Percentiles rank a stretch among this genome's conserved stretches.
Evolutionary conservation across 2,329 filamentous ascomycete genomes (phyloP).

Genomic region (Akanthomyces dipterigenus): DNA sequence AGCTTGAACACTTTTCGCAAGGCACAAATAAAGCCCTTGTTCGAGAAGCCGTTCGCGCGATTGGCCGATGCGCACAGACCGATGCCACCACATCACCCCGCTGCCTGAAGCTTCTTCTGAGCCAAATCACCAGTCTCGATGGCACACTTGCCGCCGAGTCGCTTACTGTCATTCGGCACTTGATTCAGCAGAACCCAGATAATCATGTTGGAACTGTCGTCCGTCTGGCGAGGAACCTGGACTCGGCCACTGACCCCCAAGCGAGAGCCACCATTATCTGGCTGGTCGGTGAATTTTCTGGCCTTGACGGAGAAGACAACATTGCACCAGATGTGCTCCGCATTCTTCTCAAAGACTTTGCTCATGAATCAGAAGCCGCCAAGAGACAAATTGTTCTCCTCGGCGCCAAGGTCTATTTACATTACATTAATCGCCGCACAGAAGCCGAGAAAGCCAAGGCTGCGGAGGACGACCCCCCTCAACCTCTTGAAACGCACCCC

Average conservation of each 20-base stretch:
- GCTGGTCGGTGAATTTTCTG: conserved; percentile 92
- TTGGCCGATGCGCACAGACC: conserved; percentile 85
- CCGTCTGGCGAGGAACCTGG: conserved; percentile 82
- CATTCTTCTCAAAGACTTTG: conserved; percentile 79
- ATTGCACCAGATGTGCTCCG: conserved; percentile 89
- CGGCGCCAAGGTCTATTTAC: conserved; percentile 93
- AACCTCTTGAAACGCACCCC: conserved; percentile 46
- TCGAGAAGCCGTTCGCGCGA: conserved; percentile 82
- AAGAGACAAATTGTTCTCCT: conserved; percentile 89
- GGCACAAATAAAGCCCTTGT: conserved; percentile 69
- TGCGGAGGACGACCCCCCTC: conserved; percentile 24
- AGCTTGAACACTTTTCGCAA: conserved; percentile 87
- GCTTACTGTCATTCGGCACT: conserved; percentile 86
- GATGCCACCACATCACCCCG: conserved; percentile 64
- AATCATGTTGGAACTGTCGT: conserved; percentile 81
- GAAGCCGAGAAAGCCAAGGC: conserved; percentile 32
- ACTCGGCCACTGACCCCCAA: conserved; percentile 78
- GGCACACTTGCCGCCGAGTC: conserved; percentile 86
- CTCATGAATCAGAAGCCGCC: conserved; percentile 74
- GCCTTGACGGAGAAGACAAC: conserved; percentile 71
- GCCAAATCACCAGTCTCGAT: conserved; percentile 83
- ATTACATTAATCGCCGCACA: conserved; percentile 66
- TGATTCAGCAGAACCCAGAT: conserved; percentile 84
- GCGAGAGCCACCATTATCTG: conserved; percentile 93
- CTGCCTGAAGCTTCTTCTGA: conserved; percentile 75